Evolutionary conservation across 768 basidiomycete genomes (phyloP), one percentile per base, ranked within the genome.

Genomic region (Tulasnella sp.): DNA sequence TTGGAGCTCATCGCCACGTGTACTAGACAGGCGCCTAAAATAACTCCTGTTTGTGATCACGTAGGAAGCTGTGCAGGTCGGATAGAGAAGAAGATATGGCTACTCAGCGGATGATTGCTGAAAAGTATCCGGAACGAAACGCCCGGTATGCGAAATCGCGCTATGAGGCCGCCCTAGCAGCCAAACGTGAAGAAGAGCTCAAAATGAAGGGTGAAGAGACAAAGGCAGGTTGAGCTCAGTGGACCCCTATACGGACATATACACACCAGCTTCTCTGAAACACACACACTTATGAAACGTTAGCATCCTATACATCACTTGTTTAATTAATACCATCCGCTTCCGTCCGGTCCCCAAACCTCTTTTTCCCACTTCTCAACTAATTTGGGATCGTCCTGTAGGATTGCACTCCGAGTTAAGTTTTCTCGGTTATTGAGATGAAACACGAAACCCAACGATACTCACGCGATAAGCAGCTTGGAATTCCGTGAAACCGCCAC

Each of bases 401-500:
- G 16, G 40, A 24, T 28, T 28, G 35, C 4, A 20, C 3, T 10
- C 1, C 12, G 10, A 27, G 40, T 15, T 6, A n/a, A 51, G 25
- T 29, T 4, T 13, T 27, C 31, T 48, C 46, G 20, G 27, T 20
- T 8, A 29, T 46, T 12, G 13, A 2, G 2, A 31, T 27, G 12
- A 20, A 42, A 12, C 10, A 10, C 20, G 10, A 10, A 42, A 42
- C 20, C 20, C 41, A 10, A 32, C 13, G 16, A 16, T 33, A 24
- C 40, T 13, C 22, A 55, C 58, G 44, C 44, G 54, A 43, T 72
- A 87, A 58, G 73, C 74, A 13, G 65, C 65, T 60, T 85, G 84
- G 61, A 89, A 89, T 37, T 69, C 69, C 8, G 70, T 65, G 64
- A 89, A 90, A 3, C 87, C 87, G 48, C 78, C 82, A 2, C 70